phyloP scores from a whole-genome alignment of 192 early-diverging fungal genomes.

The Nowakowskiella sp. region DNA sequence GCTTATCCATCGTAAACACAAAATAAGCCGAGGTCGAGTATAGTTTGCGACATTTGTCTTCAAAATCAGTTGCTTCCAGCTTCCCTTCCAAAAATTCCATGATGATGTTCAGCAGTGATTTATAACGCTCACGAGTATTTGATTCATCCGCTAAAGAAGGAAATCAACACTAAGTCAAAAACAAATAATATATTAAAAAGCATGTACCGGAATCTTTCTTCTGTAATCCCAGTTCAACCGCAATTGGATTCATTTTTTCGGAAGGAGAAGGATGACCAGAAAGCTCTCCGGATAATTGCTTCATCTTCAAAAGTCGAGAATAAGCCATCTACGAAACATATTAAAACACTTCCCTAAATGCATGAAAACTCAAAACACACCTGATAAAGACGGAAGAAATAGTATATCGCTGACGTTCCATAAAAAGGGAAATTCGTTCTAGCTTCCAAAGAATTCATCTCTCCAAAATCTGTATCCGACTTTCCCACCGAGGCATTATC shows the following conservation, averaged over 20 bases:
- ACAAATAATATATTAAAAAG: conserved; percentile 10
- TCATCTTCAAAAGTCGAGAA: conserved; percentile 69
- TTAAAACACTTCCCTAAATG: too few species aligned
- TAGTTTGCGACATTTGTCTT: conserved; percentile 76
- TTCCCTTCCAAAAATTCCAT: conserved; percentile 73
- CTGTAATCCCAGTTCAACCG: conserved; percentile 44
- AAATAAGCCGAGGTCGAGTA: conserved; percentile 86
- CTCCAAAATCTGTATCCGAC: not conserved
- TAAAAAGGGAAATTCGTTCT: too few species aligned
- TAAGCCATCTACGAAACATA: conserved; percentile 71
- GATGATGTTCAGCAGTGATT: conserved; percentile 63
- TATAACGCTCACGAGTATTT: conserved; percentile 65
- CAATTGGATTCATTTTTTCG: conserved; percentile 52
- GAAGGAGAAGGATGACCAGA: conserved; percentile 38
- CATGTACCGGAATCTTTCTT: conserved; percentile 15
- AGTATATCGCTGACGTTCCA: conserved; percentile 77
- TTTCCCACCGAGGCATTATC: conserved; percentile 1
- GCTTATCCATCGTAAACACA: conserved; percentile 84
- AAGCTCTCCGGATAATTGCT: conserved; percentile 59
- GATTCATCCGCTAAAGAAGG: too few species aligned
- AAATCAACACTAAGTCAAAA: too few species aligned
- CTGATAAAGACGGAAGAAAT: conserved; percentile 81
- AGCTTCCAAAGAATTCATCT: conserved; percentile 3
- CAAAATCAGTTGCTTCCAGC: conserved; percentile 72
- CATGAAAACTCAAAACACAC: conserved; percentile 33